A percentile compares a stretch with the other conserved stretches of the same genome.
Conservation (phyloP, 2,329 filamentous ascomycete genomes). For the Hymenoscyphus occultus region DNA sequence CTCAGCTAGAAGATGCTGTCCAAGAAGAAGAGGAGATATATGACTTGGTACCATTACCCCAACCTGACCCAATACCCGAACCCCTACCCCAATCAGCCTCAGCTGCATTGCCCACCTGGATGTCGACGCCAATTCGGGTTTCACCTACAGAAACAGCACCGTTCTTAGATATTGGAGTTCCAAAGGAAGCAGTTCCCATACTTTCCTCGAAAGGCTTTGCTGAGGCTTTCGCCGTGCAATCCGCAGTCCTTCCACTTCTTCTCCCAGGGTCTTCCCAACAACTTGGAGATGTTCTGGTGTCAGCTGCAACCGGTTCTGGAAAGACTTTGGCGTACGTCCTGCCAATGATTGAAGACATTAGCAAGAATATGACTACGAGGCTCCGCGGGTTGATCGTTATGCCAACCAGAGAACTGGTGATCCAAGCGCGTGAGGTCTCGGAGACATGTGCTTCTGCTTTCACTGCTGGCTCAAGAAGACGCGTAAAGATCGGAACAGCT, state of each 20-base stretch:
- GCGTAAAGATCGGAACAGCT: slow-evolving; percentile 75
- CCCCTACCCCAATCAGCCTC: slow-evolving; percentile 62
- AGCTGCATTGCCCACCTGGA: slow-evolving; percentile 77
- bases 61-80: slow-evolving; percentile 63
- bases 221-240: slow-evolving; percentile 75
- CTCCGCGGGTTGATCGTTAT: slow-evolving; percentile 81
- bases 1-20: slow-evolving; percentile 35
- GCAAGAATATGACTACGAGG: slow-evolving; percentile 59
- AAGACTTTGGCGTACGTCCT: slow-evolving; percentile 92
- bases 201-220: slow-evolving; percentile 68
- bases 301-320: slow-evolving; percentile 90
- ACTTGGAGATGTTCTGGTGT: slow-evolving; percentile 79
- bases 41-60: slow-evolving; percentile 77
- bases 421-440: slow-evolving; percentile 76
- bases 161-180: slow-evolving; percentile 65
- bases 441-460: slow-evolving; percentile 68
- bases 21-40: slow-evolving; percentile 50
- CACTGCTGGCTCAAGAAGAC: slow-evolving; percentile 54
- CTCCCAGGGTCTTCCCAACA: slow-evolving; percentile 60
- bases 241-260: slow-evolving; percentile 75
- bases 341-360: slow-evolving; percentile 76
- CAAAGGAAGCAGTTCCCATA: slow-evolving; percentile 55
- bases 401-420: slow-evolving; percentile 85
- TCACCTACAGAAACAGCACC: slow-evolving; percentile 55
- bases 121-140: slow-evolving; percentile 71